A percentile compares a stretch with the other conserved stretches of the same genome.
Evolutionary conservation across 345 rosid species (phyloP).

Genomic region (Arabidopsis thaliana): DNA sequence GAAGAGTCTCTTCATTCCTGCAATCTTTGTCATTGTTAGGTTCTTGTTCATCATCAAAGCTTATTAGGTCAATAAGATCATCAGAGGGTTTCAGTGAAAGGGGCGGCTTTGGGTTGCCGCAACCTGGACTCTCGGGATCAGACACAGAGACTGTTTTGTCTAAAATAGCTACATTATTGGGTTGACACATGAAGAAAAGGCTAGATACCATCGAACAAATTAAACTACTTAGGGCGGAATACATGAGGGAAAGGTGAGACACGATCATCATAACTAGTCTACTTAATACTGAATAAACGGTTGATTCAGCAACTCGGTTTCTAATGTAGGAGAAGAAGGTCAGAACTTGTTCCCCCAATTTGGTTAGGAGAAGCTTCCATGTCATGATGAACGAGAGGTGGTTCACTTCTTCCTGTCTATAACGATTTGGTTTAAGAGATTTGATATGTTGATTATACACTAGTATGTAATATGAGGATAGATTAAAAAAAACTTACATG

Average conservation of each 20-base stretch:
- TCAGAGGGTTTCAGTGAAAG: conserved; percentile 28
- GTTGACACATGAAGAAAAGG: conserved; percentile 54
- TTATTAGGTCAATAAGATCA: conserved; percentile 41
- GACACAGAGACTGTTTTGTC: conserved; percentile 46
- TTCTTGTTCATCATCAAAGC: conserved; percentile 41
- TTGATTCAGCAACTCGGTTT: conserved; percentile 59
- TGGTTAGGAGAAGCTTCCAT: conserved; percentile 73
- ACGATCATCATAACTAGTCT: conserved; percentile 54
- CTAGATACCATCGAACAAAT: conserved; percentile 51
- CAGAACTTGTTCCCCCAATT: conserved; percentile 61
- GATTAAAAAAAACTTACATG: conserved; percentile 49
- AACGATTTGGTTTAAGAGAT: conserved; percentile 50
- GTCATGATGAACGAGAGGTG: conserved; percentile 54
- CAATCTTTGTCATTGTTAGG: conserved; percentile 8
- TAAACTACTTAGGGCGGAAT: conserved; percentile 54
- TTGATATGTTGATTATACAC: conserved; percentile 19
- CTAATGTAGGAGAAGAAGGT: conserved; percentile 63
- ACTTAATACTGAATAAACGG: conserved; percentile 41
- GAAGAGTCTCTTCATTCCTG: conserved; percentile 22
- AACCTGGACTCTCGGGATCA: conserved; percentile 45
- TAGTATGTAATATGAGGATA: not conserved
- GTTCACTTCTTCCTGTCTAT: conserved; percentile 68
- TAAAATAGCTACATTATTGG: conserved; percentile 46
- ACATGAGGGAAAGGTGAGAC: conserved; percentile 66
- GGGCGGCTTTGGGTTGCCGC: conserved; percentile 17